Evolutionary conservation across 768 basidiomycete genomes (phyloP), one percentile per base, ranked within the genome.

Genomic region (Boletus coccyginus): DNA sequence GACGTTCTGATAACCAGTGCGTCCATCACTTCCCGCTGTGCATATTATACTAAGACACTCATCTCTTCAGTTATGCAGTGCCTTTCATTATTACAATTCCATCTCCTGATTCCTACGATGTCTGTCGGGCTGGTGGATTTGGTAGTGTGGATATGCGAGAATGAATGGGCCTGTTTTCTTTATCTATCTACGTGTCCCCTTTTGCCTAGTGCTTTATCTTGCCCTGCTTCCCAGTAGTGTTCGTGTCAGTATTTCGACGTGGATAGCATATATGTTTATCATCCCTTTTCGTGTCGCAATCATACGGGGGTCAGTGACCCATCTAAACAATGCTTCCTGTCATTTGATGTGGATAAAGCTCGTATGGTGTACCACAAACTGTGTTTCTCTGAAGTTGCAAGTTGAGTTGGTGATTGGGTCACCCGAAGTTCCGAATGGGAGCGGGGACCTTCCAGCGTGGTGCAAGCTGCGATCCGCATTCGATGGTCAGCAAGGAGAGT

Each of bases 91-190:
- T 27, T 16, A 5, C 4, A 27, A 14, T 50, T 46, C 17, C 44
- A 17, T 61, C 46, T 39, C 17, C 6, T 41, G 24, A 2, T 43
- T 52, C 4, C 43, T 61, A 61, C 48, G 50, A 52, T 57, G 52
- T 31, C 9, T 50, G 35, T 40, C 39, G 33, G 7, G 24, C 14
- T 11, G 38, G 16, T 45, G 45, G 35, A 39, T 55, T 32, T 39
- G 12, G 33, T 21, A 9, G 21, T 16, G 40, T 17, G n/a, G 32
- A 12, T 17, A 11, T 38, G n/a, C 13, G 49, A 31, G n/a, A 36
- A 21, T 14, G 40, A n/a, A 19, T 11, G 29, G 38, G 7, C 10
- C 32, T 1, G 11, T 7, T 24, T 16, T 10, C 16, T 41, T 51
- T 38, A 14, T 51, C 19, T 21, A 24, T 35, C 21, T 44, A 35